Conservation (phyloP, 768 basidiomycete genomes). For the Boletus patriciae region DNA sequence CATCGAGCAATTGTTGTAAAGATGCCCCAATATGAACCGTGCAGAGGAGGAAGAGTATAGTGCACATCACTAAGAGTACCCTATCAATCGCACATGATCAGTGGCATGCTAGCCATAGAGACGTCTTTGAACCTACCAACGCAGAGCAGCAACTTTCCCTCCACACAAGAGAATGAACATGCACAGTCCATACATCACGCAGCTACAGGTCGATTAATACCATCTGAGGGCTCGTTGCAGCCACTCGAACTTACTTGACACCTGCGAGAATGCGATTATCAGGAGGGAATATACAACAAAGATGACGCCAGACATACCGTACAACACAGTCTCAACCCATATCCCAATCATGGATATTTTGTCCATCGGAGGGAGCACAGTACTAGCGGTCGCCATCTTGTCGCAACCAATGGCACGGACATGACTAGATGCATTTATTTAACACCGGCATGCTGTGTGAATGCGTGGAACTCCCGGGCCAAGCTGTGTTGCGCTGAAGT, state of each 20-base stretch:
- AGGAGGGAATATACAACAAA: not conserved
- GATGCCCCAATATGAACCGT: not conserved
- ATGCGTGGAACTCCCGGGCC: too few relatives aligned
- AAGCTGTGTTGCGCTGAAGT: too few relatives aligned
- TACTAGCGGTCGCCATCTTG: too few relatives aligned
- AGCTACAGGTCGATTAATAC: not conserved
- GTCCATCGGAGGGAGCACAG: not conserved
- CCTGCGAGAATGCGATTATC: not conserved
- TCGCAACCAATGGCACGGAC: too few relatives aligned
- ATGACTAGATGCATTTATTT: too few relatives aligned
- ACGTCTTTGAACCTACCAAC: not conserved
- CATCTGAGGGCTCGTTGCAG: not conserved
- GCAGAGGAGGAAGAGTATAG: not conserved
- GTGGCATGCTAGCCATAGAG: not conserved
- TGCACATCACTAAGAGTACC: not conserved
- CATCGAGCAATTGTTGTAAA: not conserved
- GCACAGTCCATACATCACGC: not conserved
- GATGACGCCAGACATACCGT: too few relatives aligned
- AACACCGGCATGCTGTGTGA: too few relatives aligned
- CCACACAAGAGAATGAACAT: not conserved
- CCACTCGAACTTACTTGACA: not conserved
- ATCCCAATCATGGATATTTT: not conserved
- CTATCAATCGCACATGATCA: not conserved
- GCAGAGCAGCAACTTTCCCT: not conserved
- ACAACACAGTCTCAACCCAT: too few relatives aligned